A percentile compares a stretch with the other conserved stretches of the same genome.
Conservation (phyloP, 2,329 filamentous ascomycete genomes). For the Aureobasidium mangrovei region DNA sequence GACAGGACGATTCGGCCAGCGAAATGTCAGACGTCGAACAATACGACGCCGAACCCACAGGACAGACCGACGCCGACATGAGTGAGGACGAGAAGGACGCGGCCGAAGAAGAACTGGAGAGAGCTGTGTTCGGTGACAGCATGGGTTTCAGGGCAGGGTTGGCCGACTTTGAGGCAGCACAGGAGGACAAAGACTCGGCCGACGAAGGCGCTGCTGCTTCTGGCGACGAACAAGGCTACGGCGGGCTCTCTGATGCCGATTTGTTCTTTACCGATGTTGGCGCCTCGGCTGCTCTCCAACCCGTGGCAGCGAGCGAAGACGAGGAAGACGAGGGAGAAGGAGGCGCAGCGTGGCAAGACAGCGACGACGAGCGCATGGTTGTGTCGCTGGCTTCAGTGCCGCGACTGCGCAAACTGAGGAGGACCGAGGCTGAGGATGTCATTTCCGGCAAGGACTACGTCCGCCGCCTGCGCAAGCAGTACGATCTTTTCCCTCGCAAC, state of each 20-base stretch:
- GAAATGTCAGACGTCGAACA: slow-evolving; percentile 12
- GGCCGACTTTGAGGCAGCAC: slow-evolving; percentile 45
- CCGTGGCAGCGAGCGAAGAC: slow-evolving; percentile 30
- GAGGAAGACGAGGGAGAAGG: slow-evolving; percentile 33
- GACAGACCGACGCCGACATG: slow-evolving; percentile 13
- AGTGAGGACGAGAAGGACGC: slow-evolving; percentile 58
- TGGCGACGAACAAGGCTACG: slow-evolving; percentile 32
- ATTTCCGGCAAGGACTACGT: slow-evolving; percentile 82
- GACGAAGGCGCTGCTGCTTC: slow-evolving; percentile 21
- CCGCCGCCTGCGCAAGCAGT: slow-evolving; percentile 65
- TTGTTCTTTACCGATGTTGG: slow-evolving; percentile 77
- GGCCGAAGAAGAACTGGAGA: slow-evolving; percentile 67
- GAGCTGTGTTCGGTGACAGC: slow-evolving; percentile 78
- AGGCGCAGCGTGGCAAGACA: slow-evolving; percentile 77
- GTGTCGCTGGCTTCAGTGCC: slow-evolving; percentile 72
- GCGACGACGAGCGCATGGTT: slow-evolving; percentile 81
- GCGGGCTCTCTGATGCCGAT: slow-evolving; percentile 61
- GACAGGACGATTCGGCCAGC: slow-evolving; percentile 7
- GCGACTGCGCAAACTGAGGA: slow-evolving; percentile 72
- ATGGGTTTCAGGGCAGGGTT: slow-evolving; percentile 71
- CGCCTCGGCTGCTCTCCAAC: slow-evolving; percentile 34
- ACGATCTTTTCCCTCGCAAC: background rate
- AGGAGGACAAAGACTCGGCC: slow-evolving; percentile 35
- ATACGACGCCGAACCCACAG: slow-evolving; percentile 1
- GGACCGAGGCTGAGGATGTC: slow-evolving; percentile 73